A percentile compares a stretch with the other conserved stretches of the same genome.
phyloP scores from a whole-genome alignment of 177 flowering plant species.

The Vitis hybrid region DNA sequence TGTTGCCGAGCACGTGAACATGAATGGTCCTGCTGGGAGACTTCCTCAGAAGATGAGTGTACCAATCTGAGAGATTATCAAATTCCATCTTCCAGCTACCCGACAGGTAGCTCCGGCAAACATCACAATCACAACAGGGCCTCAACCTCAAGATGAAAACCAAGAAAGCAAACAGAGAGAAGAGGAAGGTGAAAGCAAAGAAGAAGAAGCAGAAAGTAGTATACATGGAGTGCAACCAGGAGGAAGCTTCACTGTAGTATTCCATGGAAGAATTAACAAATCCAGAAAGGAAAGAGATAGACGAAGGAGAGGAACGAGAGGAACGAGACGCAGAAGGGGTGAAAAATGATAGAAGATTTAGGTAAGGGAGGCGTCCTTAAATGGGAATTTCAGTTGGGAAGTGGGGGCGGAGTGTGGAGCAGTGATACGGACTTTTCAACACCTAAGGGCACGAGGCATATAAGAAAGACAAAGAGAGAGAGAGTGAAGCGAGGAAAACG shows the following conservation, averaged over 20 bases:
- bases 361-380: too few species aligned
- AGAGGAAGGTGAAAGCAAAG: conserved; percentile 18
- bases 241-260: not conserved
- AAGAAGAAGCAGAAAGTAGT: conserved; percentile 16
- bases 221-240: not conserved
- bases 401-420: too few species aligned
- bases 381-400: too few species aligned
- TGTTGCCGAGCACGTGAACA: conserved; percentile 43
- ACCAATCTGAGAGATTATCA: conserved; percentile 55
- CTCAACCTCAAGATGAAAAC: conserved; percentile 13
- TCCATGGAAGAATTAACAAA: conserved; percentile 11
- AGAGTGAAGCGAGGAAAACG: not conserved
- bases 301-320: conserved; percentile 18
- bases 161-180: conserved; percentile 23
- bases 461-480: not conserved
- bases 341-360: too few species aligned
- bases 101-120: conserved; percentile 31
- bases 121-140: conserved; percentile 44
- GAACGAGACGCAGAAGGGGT: conserved; percentile 15
- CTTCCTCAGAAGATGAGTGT: conserved; percentile 36
- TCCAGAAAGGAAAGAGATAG: conserved; percentile 21
- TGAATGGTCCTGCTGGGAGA: conserved; percentile 53
- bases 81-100: conserved; percentile 39
- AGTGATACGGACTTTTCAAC: too few species aligned
- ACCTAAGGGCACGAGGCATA: too few species aligned